Evolutionary conservation across 768 basidiomycete genomes (phyloP), one percentile per base, ranked within the genome.

Genomic region (Boletus tylopilopsis): DNA sequence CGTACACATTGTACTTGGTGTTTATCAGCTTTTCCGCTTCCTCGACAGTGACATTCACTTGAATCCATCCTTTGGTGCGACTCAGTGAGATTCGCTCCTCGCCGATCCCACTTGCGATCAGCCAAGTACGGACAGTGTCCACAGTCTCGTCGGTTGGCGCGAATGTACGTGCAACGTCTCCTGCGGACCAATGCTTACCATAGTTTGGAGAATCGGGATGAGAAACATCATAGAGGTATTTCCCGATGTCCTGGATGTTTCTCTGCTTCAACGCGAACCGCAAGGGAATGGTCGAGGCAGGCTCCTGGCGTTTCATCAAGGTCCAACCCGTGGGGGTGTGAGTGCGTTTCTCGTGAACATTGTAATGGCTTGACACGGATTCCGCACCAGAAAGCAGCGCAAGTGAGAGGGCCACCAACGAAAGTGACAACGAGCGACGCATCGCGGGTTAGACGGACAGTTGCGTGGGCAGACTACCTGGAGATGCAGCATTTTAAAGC

Each of bases 271-370:
- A 55, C n/a, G 69, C 62, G 38, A 70, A 59, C 16, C 58, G 59
- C 7, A 71, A 19, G 5, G 63, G 66, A n/a, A 71, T 50, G 7
- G 39, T 45, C n/a, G 62, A 54, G 19, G 67, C 56, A 8, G 72
- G 53, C 5, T 68, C 64, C 37, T 73, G 68, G 37, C 70, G 64
- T 27, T 70, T 68, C 13, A 68, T 53, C 13, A 66, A 58, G 6
- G 58, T 54, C 77, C 77, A 80, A 5, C 60, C 62, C 0, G 42
- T 2, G 3, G 75, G 74, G 3, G 64, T 55, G 12, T 37, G 53
- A 15, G 61, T 62, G 47, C 74, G 74, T 37, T 63, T 71, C 58
- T 76, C 76, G 49, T 76, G 76, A 25, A 74, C 42, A 45, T 61
- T 62, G 54, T 67, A 60, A 23, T 56, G 45, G 25, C 49, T 51